Percentiles rank a stretch among this genome's conserved stretches.
These are phyloP conservation scores for Blastobotrys buckinghamii DNA, from an alignment of 1,139 yeast genomes.

Conservation along the genomic window DNA sequence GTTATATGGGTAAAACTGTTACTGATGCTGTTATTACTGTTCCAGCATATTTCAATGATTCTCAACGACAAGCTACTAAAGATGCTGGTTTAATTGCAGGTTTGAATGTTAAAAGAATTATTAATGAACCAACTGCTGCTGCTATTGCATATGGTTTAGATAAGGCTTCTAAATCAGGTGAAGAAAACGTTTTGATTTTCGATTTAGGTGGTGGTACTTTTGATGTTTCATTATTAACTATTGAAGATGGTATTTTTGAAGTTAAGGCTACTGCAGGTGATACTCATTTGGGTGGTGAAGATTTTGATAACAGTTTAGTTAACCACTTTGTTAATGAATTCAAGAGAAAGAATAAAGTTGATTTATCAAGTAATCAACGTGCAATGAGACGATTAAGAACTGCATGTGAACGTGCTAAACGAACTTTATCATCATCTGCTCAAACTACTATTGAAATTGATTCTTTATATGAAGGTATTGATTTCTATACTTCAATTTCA, in stretches of 20 bases:
- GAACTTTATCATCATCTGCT: conserved; percentile 88
- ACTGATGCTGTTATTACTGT: conserved; percentile 94
- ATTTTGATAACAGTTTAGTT: conserved; percentile 62
- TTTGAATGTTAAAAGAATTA: conserved; percentile 90
- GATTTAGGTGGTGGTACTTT: conserved; percentile 90
- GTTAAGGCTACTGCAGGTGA: conserved; percentile 87
- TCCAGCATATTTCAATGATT: conserved; percentile 97
- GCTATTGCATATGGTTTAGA: conserved; percentile 97
- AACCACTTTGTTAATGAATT: conserved; percentile 78
- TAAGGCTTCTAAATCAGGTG: conserved; percentile 59
- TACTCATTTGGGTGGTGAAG: conserved; percentile 88
- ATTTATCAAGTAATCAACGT: conserved; percentile 77
- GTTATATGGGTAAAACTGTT: conserved; percentile 76
- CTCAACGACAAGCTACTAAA: conserved; percentile 98
- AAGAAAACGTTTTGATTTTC: conserved; percentile 71
- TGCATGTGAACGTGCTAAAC: conserved; percentile 97
- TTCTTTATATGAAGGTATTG: conserved; percentile 92
- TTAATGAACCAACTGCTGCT: conserved; percentile 98
- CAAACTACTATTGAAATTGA: conserved; percentile 89
- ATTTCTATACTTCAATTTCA: conserved; percentile 84
- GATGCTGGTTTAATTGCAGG: conserved; percentile 99
- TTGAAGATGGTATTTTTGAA: conserved; percentile 84
- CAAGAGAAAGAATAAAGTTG: conserved; percentile 83
- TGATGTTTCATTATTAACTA: conserved; percentile 78
- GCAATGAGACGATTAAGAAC: conserved; percentile 98